Base-by-base conservation (phyloP, 805 yeast species). In the Suhomyces canberraensis region DNA sequence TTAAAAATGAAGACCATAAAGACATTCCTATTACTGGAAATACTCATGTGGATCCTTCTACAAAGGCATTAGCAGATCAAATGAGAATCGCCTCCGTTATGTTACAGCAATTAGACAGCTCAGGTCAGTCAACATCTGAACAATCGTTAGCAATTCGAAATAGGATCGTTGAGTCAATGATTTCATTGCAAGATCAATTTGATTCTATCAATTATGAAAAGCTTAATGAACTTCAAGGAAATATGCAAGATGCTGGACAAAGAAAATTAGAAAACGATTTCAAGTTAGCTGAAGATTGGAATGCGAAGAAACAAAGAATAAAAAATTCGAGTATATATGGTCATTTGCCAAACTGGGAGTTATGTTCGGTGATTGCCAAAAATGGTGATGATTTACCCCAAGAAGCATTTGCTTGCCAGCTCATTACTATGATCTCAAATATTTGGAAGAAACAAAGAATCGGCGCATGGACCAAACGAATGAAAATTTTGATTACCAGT, bases 381-480 rank as follows among this genome's bases (percentile, higher is more conserved):
- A 91, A 95, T 20, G 98, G 98, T 24, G 91, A 85, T 52, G 98
- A 93, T 62, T 60, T 93, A 35, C 84, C 96, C 16, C 98, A 93
- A 57, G 98, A 93, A 59, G 96, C 98, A 0, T 89, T 93, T 69
- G 98, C 98, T 0, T 89, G 96, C 45, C 98, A 93, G 58, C 59
- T 93, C 29, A 91, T 93, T 35, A 83, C 84, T 42, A 83, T 95
- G 16, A 86, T 91, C 64, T 80, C 95, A 1, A 78, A 78, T 34
- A 79, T 88, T 29, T 93, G 98, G 98, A 75, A 76, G 32, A 74
- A 69, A 20, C 76, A 77, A 16, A 70, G 71, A 2, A 79, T 85
- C 6, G 81, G 75, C 18, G 87, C 81, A 3, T 93, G 98, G 98
- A 93, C 90, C 3, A 91, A 90, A 50, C 73, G 81, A 46, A 91